Conservation (phyloP, 768 basidiomycete genomes). For the Tulasnella sp. region DNA sequence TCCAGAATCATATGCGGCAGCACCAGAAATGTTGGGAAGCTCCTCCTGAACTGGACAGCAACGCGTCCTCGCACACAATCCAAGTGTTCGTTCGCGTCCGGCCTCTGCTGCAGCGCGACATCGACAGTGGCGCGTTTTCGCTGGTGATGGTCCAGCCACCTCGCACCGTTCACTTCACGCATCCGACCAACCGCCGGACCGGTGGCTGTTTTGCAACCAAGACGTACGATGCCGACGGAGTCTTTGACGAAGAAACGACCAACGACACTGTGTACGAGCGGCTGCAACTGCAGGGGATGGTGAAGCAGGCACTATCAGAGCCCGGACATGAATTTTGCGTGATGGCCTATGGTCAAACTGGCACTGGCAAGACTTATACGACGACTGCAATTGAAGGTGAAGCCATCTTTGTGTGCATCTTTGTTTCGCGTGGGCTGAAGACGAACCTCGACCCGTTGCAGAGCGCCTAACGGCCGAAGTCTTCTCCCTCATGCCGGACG, state of each 20-base stretch:
- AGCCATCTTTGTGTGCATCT: neutral
- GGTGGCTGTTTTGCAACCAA: neutral
- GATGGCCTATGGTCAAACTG: neutral
- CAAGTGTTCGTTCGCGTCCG: neutral
- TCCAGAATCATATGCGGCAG: neutral
- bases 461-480: neutral
- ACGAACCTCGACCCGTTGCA: neutral
- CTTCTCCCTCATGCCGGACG: neutral
- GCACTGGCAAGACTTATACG: neutral
- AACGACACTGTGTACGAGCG: neutral
- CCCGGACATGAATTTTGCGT: neutral
- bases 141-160: neutral
- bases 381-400: conserved; percentile 2
- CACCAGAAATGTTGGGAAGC: neutral
- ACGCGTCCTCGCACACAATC: neutral
- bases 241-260: neutral
- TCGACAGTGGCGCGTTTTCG: neutral
- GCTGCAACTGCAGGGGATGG: neutral
- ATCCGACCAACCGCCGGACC: neutral
- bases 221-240: neutral
- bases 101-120: neutral
- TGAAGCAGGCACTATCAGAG: neutral
- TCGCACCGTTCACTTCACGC: conserved; percentile 1
- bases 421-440: neutral
- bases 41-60: neutral